A percentile compares a stretch with the other conserved stretches of the same genome.
Conservation (phyloP, 495 filamentous ascomycete species). For the Gamarada debralockiae region DNA sequence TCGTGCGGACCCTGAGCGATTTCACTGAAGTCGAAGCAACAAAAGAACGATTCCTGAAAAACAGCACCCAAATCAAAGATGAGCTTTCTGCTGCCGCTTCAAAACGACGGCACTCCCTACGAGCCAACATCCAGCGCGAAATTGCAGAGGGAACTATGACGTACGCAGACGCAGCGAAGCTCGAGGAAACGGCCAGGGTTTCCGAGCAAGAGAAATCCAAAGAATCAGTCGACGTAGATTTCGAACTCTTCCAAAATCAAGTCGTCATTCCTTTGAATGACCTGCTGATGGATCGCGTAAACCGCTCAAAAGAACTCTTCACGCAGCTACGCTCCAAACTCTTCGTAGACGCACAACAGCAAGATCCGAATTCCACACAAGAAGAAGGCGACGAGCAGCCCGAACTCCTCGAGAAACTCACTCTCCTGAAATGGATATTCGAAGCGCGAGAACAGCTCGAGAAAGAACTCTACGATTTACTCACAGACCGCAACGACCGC, state of each 20-base stretch:
- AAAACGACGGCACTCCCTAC: constrained; percentile 39
- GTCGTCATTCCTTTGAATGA: constrained; percentile 77
- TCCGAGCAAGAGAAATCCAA: constrained; percentile 59
- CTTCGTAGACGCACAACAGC: constrained; percentile 66
- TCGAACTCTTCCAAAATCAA: constrained; percentile 69
- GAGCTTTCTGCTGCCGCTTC: constrained; percentile 39
- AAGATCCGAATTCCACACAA: constrained; percentile 76
- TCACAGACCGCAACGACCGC: constrained; percentile 76
- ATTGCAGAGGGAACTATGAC: constrained; percentile 71
- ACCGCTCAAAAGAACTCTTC: constrained; percentile 60
- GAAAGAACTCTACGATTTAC: constrained; percentile 75
- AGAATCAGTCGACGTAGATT: constrained; percentile 62
- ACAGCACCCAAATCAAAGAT: constrained; percentile 38
- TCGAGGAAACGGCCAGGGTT: constrained; percentile 64
- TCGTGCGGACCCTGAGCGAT: constrained; percentile 74
- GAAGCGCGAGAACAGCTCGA: constrained; percentile 87
- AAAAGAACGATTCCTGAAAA: constrained; percentile 52
- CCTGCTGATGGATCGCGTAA: constrained; percentile 62
- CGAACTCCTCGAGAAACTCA: constrained; percentile 89
- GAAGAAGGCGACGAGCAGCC: constrained; percentile 95
- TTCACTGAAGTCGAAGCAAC: constrained; percentile 66
- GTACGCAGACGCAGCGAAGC: constrained; percentile 71
- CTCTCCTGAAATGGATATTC: constrained; percentile 95
- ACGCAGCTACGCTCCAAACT: constrained; percentile 66
- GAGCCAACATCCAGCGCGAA: constrained; percentile 64